These are phyloP conservation scores for Leptographium flavum DNA, from an alignment of 2,329 filamentous ascomycete genomes.

Conservation along the genomic window DNA sequence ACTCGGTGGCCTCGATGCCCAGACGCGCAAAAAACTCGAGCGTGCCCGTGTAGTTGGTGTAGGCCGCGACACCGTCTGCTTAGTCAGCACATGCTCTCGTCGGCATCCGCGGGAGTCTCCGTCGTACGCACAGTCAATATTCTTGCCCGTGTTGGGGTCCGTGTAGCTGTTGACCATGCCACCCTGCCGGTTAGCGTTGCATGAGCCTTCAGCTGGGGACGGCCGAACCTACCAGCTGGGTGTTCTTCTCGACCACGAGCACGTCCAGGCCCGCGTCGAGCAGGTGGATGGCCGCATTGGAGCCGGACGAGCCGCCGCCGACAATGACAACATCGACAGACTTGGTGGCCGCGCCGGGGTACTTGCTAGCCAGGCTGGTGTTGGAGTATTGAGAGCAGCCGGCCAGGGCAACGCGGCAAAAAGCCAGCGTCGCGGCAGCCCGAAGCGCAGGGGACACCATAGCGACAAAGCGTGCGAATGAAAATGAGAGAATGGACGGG, in stretches of 20 bases:
- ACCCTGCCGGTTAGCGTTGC: slow-evolving; percentile 18
- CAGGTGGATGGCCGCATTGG: slow-evolving; percentile 22
- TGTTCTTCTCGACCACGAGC: slow-evolving; percentile 21
- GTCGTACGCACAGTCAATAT: slow-evolving; percentile 17
- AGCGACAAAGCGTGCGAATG: neutral
- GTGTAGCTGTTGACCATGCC: slow-evolving; percentile 34
- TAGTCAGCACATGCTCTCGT: neutral
- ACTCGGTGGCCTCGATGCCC: slow-evolving; percentile 18
- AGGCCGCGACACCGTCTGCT: slow-evolving; percentile 20
- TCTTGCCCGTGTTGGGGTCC: slow-evolving; percentile 22
- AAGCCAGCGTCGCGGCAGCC: neutral
- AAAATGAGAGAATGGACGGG: neutral
- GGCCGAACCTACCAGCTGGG: slow-evolving; percentile 16
- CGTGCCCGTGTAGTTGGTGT: slow-evolving; percentile 23
- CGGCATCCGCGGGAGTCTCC: neutral
- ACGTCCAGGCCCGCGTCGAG: slow-evolving; percentile 20
- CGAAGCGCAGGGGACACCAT: neutral
- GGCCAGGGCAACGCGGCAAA: neutral
- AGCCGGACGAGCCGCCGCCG: slow-evolving; percentile 23
- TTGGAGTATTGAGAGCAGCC: too few relatives aligned
- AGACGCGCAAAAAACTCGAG: slow-evolving; percentile 29
- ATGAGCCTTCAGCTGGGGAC: neutral
- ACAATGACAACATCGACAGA: slow-evolving; percentile 20
- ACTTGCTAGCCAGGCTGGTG: neutral
- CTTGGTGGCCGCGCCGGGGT: neutral